Evolutionary conservation across 345 rosid genomes (phyloP).

Genomic region (Eucalyptus cloeziana): DNA sequence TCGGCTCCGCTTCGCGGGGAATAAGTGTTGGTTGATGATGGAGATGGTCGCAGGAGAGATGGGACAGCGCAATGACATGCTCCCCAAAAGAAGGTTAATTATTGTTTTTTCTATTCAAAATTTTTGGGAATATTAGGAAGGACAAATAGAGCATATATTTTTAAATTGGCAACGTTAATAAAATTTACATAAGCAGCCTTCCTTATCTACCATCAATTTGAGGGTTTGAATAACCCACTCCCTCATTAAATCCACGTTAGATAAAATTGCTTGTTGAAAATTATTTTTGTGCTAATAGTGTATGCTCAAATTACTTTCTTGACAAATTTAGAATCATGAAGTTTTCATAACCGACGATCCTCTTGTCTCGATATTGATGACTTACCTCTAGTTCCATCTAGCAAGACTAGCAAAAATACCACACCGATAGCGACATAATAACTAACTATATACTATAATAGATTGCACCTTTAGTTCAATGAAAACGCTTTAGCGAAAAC

Average conservation of each 20-base stretch:
- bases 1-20: neutral
- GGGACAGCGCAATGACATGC: neutral
- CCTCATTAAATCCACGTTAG: neutral
- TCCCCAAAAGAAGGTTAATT: neutral
- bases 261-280: neutral
- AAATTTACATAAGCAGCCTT: neutral
- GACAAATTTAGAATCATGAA: neutral
- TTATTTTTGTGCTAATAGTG: neutral
- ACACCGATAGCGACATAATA: neutral
- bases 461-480: neutral
- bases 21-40: neutral
- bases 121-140: neutral
- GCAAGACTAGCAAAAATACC: neutral
- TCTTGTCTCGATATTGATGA: neutral
- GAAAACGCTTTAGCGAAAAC: neutral
- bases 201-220: neutral
- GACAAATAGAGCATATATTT: neutral
- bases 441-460: neutral
- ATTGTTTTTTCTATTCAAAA: neutral
- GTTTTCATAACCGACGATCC: neutral
- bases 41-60: neutral
- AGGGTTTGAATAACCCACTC: neutral
- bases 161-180: too few relatives aligned
- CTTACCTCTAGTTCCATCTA: neutral
- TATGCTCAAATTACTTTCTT: neutral